These are phyloP conservation scores for Metschnikowia corniflorae DNA, from an alignment of 805 yeast genomes.

Conservation along the genomic window DNA sequence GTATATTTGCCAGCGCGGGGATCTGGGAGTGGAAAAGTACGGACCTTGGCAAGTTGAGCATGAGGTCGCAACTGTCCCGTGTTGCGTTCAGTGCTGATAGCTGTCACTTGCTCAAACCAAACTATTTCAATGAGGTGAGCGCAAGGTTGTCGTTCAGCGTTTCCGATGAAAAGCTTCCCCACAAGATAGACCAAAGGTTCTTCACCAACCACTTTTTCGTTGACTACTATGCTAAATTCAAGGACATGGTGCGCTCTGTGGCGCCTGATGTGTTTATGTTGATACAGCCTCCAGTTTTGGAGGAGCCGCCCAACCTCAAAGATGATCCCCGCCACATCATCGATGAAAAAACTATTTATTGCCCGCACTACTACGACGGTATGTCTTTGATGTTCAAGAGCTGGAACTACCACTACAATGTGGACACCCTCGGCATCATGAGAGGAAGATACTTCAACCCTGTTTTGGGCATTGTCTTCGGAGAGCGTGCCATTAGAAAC, in stretches of 20 bases:
- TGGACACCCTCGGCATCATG: slow-evolving; percentile 85
- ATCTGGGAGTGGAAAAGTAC: slow-evolving; percentile 58
- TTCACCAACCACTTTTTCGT: slow-evolving; percentile 67
- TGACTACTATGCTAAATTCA: slow-evolving; percentile 54
- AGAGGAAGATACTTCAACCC: slow-evolving; percentile 75
- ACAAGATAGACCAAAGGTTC: slow-evolving; percentile 42
- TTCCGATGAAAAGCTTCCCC: slow-evolving; percentile 31
- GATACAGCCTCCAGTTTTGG: slow-evolving; percentile 79
- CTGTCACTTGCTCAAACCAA: slow-evolving; percentile 29
- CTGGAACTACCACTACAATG: slow-evolving; percentile 82
- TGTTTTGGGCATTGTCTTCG: slow-evolving; percentile 69
- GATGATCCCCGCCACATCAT: slow-evolving; percentile 45
- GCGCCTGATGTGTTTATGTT: slow-evolving; percentile 52
- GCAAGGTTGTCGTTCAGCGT: slow-evolving; percentile 11
- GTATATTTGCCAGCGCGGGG: slow-evolving; percentile 77
- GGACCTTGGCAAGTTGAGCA: slow-evolving; percentile 20
- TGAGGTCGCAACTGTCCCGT: slow-evolving; percentile 29
- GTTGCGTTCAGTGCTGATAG: slow-evolving; percentile 14
- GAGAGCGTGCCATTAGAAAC: slow-evolving; percentile 73
- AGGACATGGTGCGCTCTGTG: slow-evolving; percentile 43
- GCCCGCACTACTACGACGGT: slow-evolving; percentile 95
- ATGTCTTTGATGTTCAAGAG: slow-evolving; percentile 86
- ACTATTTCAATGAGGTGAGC: slow-evolving; percentile 29
- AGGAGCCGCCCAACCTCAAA: slow-evolving; percentile 65
- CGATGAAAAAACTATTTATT: slow-evolving; percentile 63